Evolutionary conservation across 176 grass and related monocot species (phyloP).

Genomic region (Chrysopogon serrulatus): DNA sequence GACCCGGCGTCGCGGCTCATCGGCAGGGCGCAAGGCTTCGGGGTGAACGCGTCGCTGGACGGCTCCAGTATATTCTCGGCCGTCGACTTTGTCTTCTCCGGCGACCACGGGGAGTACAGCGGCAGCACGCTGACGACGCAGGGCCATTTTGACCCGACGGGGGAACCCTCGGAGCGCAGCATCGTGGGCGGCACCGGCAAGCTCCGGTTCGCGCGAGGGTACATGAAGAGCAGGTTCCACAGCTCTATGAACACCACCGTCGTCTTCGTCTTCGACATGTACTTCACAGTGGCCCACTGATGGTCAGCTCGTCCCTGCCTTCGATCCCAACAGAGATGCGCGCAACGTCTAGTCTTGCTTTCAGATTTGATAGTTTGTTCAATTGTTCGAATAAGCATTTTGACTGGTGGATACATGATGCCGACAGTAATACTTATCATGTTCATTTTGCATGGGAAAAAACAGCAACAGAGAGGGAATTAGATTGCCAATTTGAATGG

Average conservation of each 20-base stretch:
- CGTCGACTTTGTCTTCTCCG: slow-evolving; percentile 52
- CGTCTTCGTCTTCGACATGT: slow-evolving; percentile 21
- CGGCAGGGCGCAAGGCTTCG: slow-evolving; percentile 36
- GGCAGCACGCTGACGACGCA: slow-evolving; percentile 41
- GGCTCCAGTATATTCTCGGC: slow-evolving; percentile 1
- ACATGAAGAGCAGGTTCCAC: slow-evolving; percentile 38
- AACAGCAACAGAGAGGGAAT: no score
- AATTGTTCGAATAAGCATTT: no score
- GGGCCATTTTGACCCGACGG: slow-evolving; percentile 5
- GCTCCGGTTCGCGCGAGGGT: slow-evolving; percentile 58
- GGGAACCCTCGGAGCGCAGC: slow-evolving; percentile 28
- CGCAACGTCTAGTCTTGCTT: neutral
- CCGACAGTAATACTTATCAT: no score
- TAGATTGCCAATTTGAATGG: no score
- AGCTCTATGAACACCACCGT: slow-evolving; percentile 15
- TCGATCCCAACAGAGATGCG: neutral
- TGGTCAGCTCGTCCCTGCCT: neutral
- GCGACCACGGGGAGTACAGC: slow-evolving; percentile 35
- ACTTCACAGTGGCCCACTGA: slow-evolving; percentile 17
- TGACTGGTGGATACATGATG: no score
- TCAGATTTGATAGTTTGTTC: neutral
- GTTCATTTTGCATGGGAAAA: no score
- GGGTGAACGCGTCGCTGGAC: slow-evolving; percentile 39
- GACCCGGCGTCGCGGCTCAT: slow-evolving; percentile 40
- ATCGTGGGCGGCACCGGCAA: slow-evolving; percentile 53